phyloP scores from a whole-genome alignment of 2,329 filamentous ascomycete species.

The Teratosphaeria gauchensis region DNA sequence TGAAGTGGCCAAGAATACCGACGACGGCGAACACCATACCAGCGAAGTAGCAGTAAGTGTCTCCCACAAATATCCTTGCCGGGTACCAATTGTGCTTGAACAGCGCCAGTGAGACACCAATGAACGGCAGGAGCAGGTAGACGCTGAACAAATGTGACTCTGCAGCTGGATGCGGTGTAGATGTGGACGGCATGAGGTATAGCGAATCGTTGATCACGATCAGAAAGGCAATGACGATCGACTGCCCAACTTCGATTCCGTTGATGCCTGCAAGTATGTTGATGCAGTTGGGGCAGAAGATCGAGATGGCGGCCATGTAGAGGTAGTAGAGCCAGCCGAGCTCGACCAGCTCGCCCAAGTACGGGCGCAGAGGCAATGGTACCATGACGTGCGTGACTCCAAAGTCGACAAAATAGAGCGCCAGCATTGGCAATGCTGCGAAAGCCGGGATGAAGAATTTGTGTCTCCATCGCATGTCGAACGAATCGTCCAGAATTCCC shows the following conservation, averaged over 20 bases:
- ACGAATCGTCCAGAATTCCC: conserved; percentile 88
- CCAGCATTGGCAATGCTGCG: conserved; percentile 82
- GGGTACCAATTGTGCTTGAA: conserved; percentile 94
- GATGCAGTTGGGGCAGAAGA: conserved; percentile 97
- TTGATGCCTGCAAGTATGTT: conserved; percentile 99
- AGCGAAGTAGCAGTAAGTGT: conserved; percentile 99
- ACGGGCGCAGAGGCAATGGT: conserved; percentile 72
- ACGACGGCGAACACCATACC: conserved; percentile 99
- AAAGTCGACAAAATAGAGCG: conserved; percentile 98
- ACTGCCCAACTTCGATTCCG: conserved; percentile 92
- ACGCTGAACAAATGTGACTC: conserved; percentile 95
- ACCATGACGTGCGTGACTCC: conserved; percentile 93
- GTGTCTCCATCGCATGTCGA: conserved; percentile 97
- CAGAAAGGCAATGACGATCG: conserved; percentile 75
- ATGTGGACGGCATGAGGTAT: conserved; percentile 57
- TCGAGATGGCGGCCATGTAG: conserved; percentile 94
- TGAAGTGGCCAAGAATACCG: conserved; percentile 93
- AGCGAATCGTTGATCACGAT: conserved; percentile 79
- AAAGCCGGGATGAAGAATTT: conserved; percentile 97
- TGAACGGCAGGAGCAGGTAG: conserved; percentile 87
- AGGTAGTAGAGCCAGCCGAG: conserved; percentile 71
- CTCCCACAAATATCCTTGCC: conserved; percentile 87
- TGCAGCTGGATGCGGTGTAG: conserved; percentile 83
- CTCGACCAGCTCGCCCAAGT: conserved; percentile 76
- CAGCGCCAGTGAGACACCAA: conserved; percentile 81